Percentiles rank a stretch among this genome's conserved stretches.
Evolutionary conservation across 257 asterid species (phyloP).

Genomic region (Solanum pimpinellifolium): DNA sequence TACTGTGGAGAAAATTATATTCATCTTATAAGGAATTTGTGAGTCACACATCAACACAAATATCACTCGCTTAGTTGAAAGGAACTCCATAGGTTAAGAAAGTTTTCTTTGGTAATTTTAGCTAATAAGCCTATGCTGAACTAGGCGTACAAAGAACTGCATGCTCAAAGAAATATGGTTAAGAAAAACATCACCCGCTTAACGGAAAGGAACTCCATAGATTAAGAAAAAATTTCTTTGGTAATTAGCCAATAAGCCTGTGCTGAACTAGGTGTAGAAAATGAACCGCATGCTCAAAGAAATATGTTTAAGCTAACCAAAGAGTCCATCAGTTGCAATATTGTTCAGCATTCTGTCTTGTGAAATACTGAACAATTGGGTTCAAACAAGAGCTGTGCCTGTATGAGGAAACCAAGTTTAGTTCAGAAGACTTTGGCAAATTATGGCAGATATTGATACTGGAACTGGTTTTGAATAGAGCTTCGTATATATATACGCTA

Average conservation of each 20-base stretch:
- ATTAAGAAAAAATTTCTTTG: neutral
- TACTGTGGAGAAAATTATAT: neutral
- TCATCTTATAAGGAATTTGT: neutral
- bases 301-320: neutral
- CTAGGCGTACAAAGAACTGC: neutral
- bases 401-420: neutral
- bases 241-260: neutral
- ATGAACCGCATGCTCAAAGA: neutral
- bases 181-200: neutral
- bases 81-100: neutral
- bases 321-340: neutral
- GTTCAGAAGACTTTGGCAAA: neutral
- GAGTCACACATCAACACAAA: neutral
- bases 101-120: neutral
- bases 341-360: neutral
- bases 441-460: neutral
- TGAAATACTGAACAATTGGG: neutral
- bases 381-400: neutral
- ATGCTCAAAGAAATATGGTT: neutral
- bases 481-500: neutral
- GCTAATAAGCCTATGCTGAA: neutral
- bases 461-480: neutral
- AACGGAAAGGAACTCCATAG: neutral
- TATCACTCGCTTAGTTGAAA: neutral
- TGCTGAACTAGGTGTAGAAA: neutral